Percentiles rank a stretch among this genome's conserved stretches.
phyloP scores from a whole-genome alignment of 768 basidiomycete species.

The Coprinopsis cinerea region DNA sequence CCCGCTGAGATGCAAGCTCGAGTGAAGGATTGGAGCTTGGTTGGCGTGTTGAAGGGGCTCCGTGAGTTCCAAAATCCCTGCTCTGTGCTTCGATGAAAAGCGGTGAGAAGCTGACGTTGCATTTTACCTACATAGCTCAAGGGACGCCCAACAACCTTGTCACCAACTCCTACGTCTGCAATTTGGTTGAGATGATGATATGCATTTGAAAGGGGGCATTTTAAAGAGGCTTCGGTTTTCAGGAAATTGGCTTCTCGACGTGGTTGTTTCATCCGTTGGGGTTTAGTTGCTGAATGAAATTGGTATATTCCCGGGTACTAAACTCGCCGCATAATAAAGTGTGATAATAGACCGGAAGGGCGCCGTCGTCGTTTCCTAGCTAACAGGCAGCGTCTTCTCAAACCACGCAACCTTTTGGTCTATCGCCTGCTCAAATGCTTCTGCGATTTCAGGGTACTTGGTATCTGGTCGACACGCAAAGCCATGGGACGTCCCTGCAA shows the following conservation, averaged over 20 bases:
- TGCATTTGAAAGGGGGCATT: neutral
- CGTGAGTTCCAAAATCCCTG: neutral
- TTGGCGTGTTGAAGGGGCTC: neutral
- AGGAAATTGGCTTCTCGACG: too few relatives aligned
- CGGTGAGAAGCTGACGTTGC: too few relatives aligned
- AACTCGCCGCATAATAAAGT: neutral
- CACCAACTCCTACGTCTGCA: neutral
- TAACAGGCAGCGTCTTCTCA: constrained; percentile 21
- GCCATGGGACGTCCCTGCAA: constrained; percentile 38
- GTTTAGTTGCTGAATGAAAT: too few relatives aligned
- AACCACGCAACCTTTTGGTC: constrained; percentile 42
- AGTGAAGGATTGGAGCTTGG: neutral
- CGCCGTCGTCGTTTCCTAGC: neutral
- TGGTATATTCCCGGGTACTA: neutral
- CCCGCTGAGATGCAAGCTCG: constrained; percentile 22
- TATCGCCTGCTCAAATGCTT: constrained; percentile 36
- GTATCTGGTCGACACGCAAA: constrained; percentile 40
- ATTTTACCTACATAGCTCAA: neutral
- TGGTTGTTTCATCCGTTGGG: too few relatives aligned
- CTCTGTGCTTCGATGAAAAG: too few relatives aligned
- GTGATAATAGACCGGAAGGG: neutral
- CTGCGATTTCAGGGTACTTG: constrained; percentile 31
- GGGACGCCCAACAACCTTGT: neutral
- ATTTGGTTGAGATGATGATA: neutral
- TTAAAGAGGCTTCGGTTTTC: neutral